phyloP scores from a whole-genome alignment of 2,329 filamentous ascomycete genomes.

The Calonectria pseudoturangicola region DNA sequence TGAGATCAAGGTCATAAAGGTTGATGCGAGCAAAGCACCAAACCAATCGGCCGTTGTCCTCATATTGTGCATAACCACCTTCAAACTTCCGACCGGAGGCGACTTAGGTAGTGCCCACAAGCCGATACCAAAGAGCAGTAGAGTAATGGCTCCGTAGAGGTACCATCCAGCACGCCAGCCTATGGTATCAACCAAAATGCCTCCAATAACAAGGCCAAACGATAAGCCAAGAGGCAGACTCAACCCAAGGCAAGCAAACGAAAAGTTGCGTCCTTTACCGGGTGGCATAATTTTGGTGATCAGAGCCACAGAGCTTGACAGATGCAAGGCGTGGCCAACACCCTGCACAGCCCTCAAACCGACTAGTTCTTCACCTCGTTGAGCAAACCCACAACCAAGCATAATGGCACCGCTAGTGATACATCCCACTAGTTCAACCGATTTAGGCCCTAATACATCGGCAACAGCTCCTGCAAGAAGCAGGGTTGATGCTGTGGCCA shows the following conservation, averaged over 20 bases:
- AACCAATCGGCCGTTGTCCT: constrained; percentile 70
- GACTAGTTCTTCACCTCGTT: constrained; percentile 57
- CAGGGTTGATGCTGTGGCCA: constrained; percentile 58
- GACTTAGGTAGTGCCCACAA: constrained; percentile 57
- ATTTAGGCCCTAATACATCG: constrained; percentile 57
- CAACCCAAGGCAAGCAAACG: constrained; percentile 65
- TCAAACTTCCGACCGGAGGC: constrained; percentile 48
- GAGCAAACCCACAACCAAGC: constrained; percentile 54
- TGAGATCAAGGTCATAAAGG: constrained; percentile 66
- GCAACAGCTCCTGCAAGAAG: constrained; percentile 60
- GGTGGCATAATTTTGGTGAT: constrained; percentile 54
- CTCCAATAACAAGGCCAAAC: constrained; percentile 68
- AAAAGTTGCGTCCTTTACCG: constrained; percentile 61
- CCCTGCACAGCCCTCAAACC: constrained; percentile 61
- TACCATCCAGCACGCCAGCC: constrained; percentile 69
- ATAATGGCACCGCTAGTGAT: constrained; percentile 53
- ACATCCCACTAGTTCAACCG: constrained; percentile 57
- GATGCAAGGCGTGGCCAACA: constrained; percentile 57
- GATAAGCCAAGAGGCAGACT: constrained; percentile 68
- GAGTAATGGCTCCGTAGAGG: constrained; percentile 56
- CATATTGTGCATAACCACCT: constrained; percentile 47
- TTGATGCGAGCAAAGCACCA: constrained; percentile 67
- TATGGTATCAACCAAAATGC: constrained; percentile 64
- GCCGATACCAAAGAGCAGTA: constrained; percentile 58
- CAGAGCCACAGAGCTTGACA: constrained; percentile 59